These are phyloP conservation scores for Melaleuca alternifolia DNA, from an alignment of 345 rosid genomes.

Conservation along the genomic window DNA sequence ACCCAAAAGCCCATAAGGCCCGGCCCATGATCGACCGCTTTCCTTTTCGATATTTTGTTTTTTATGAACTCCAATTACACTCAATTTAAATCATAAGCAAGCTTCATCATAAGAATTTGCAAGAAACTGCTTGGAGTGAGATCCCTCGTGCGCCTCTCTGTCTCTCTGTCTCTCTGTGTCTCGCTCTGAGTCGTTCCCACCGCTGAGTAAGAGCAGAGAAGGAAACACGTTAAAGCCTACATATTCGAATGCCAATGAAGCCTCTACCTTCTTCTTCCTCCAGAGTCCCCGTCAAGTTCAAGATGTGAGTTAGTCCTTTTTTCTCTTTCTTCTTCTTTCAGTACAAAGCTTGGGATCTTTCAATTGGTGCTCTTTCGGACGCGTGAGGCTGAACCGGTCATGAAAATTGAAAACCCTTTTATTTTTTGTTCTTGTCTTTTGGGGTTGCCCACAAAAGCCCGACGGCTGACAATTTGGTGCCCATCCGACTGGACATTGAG, in stretches of 20 bases:
- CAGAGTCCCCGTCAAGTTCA: conserved; percentile 65
- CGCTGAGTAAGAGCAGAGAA: not conserved
- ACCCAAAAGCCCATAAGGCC: not conserved
- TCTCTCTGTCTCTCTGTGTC: not conserved
- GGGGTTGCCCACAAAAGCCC: conserved; percentile 34
- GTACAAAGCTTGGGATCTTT: not conserved
- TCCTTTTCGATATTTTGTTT: not conserved
- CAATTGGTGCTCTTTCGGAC: not conserved
- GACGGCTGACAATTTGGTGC: conserved; percentile 76
- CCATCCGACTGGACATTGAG: conserved; percentile 84
- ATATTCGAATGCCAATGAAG: conserved; percentile 30
- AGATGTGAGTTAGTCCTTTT: conserved; percentile 39
- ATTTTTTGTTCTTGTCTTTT: not conserved
- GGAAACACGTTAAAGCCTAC: not conserved
- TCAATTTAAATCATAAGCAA: not conserved
- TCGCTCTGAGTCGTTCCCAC: not conserved
- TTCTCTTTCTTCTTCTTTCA: not conserved
- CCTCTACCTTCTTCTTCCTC: conserved; percentile 25
- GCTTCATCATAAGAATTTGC: not conserved
- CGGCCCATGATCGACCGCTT: not conserved
- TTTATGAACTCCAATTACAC: accelerated
- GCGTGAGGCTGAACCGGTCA: not conserved
- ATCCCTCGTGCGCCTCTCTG: not conserved
- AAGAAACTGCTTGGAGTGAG: not conserved
- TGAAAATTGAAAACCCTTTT: not conserved